Conservation (phyloP, 2,329 filamentous ascomycete genomes). For the Piedraia hortae region DNA sequence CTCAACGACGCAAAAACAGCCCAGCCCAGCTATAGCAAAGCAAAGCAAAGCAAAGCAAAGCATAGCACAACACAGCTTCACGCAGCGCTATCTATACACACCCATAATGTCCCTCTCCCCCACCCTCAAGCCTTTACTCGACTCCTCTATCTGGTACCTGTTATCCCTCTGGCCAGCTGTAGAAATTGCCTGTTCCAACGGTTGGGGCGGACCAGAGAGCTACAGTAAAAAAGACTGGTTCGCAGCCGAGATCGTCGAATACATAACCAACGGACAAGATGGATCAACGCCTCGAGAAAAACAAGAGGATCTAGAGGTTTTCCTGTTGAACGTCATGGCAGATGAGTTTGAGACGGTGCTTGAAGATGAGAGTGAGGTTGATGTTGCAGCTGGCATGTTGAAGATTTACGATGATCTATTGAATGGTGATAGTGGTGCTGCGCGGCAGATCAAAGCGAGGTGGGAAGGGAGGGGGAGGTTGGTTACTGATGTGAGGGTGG, state of each 20-base stretch:
- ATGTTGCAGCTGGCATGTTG: slow-evolving; percentile 51
- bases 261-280: too few species aligned
- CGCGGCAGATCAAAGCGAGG: slow-evolving; percentile 46
- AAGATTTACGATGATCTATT: slow-evolving; percentile 59
- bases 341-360: slow-evolving; percentile 89
- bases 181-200: slow-evolving; percentile 58
- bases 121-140: slow-evolving; percentile 23
- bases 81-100: too few species aligned
- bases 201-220: slow-evolving; percentile 65
- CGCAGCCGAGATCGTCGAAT: slow-evolving; percentile 58
- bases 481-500: slow-evolving; percentile 24
- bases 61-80: too few species aligned
- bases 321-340: slow-evolving; percentile 69
- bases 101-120: slow-evolving; percentile 6
- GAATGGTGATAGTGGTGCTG: too few species aligned
- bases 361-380: slow-evolving; percentile 61
- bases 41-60: too few species aligned
- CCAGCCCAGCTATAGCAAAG: too few species aligned
- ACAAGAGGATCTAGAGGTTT: slow-evolving; percentile 51
- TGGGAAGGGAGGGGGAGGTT: slow-evolving; percentile 41
- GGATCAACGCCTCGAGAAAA: slow-evolving; percentile 36
- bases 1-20: too few species aligned
- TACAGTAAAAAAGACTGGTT: slow-evolving; percentile 90
- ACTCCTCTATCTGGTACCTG: slow-evolving; percentile 60
- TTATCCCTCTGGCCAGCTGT: slow-evolving; percentile 76